Evolutionary conservation across 768 basidiomycete genomes (phyloP).

Genomic region (Leccinum uliginosum): DNA sequence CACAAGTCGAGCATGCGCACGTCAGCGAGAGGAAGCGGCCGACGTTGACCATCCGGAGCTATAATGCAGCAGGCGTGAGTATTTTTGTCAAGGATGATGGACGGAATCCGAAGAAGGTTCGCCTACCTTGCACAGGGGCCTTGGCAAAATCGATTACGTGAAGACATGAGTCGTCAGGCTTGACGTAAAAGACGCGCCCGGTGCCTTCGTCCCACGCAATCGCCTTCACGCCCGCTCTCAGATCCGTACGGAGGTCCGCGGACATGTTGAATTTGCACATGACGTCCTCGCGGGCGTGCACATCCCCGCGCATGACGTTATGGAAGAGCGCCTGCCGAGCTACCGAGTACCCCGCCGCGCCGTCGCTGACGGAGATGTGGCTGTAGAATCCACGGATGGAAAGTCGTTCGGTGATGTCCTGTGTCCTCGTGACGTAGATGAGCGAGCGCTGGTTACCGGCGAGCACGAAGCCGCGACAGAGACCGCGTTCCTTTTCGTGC

Average conservation of each 20-base stretch:
- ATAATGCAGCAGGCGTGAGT: not conserved
- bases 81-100: not conserved
- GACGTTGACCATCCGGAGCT: slow-evolving; percentile 32
- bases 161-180: slow-evolving; percentile 37
- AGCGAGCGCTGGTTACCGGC: slow-evolving; percentile 31
- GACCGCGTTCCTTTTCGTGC: slow-evolving; percentile 16
- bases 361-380: slow-evolving; percentile 35
- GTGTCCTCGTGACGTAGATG: slow-evolving; percentile 25
- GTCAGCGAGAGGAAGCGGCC: slow-evolving; percentile 28
- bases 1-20: slow-evolving; percentile 30
- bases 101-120: not conserved
- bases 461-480: slow-evolving; percentile 30
- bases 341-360: slow-evolving; percentile 18
- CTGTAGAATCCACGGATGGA: slow-evolving; percentile 31
- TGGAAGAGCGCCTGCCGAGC: slow-evolving; percentile 19
- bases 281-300: slow-evolving; percentile 14
- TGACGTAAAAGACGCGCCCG: slow-evolving; percentile 53
- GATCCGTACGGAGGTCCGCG: slow-evolving; percentile 14
- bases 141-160: slow-evolving; percentile 48
- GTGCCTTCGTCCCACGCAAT: slow-evolving; percentile 65
- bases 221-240: slow-evolving; percentile 36
- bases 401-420: slow-evolving; percentile 24
- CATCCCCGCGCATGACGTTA: slow-evolving; percentile 18
- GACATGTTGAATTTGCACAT: slow-evolving; percentile 25
- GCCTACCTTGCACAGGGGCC: slow-evolving; percentile 30